phyloP scores from a whole-genome alignment of 2,329 filamentous ascomycete species.

The Pseudogymnoascus destructans region DNA sequence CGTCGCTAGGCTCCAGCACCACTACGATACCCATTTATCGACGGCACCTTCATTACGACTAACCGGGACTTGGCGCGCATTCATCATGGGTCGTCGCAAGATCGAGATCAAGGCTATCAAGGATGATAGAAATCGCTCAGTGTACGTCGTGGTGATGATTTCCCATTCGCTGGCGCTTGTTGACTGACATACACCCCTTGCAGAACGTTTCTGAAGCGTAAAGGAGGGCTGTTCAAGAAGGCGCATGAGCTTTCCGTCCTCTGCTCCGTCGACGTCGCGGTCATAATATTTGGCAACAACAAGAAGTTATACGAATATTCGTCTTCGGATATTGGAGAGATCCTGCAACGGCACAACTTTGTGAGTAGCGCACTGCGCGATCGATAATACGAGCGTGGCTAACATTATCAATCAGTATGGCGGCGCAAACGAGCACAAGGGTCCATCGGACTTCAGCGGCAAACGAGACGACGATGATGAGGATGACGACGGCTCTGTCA shows the following conservation, averaged over 20 bases:
- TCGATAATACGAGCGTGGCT: conserved; percentile 14
- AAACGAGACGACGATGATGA: conserved; percentile 67
- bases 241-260: conserved; percentile 95
- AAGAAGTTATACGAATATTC: conserved; percentile 99
- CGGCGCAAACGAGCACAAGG: conserved; percentile 89
- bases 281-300: conserved; percentile 97
- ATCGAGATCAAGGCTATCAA: conserved; percentile 99
- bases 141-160: conserved; percentile 48
- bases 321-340: conserved; percentile 82
- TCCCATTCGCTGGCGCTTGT: conserved; percentile 1
- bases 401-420: conserved; percentile 53
- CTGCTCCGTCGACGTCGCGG: conserved; percentile 94
- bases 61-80: conserved; percentile 22
- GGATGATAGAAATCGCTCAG: conserved; percentile 92
- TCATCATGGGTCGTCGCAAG: conserved; percentile 86
- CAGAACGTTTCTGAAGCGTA: conserved; percentile 96
- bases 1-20: neutral
- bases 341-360: conserved; percentile 79
- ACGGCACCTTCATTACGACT: neutral
- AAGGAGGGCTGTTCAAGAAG: conserved; percentile 98
- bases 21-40: neutral
- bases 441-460: conserved; percentile 80
- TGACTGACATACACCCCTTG: conserved; percentile 15
- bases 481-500: conserved; percentile 54
- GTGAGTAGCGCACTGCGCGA: conserved; percentile 40